Base-by-base conservation (phyloP, 2,329 filamentous ascomycete species). In the Thelonectria olida region DNA sequence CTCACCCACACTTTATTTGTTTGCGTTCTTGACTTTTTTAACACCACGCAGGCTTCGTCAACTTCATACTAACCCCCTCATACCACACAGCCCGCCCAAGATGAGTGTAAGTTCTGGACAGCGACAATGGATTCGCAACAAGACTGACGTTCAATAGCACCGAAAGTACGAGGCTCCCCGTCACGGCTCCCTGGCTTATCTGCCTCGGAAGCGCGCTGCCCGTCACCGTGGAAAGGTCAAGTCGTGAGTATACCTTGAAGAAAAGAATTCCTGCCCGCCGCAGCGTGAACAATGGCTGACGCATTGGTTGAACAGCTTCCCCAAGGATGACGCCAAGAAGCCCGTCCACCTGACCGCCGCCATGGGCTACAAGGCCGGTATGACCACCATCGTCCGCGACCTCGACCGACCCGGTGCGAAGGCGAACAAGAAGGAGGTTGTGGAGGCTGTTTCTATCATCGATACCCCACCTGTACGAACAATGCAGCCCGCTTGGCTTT, bases 251-350 rank as follows among this genome's bases (percentile, higher is more conserved):
- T 67, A 64, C 48, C 54, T 54, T 50, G 45, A 27, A 23, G 25
- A 50, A 22, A 31, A 56, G 23, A 31, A n/a, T 45, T 20, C 44
- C 54, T 25, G n/a, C 45, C 55, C 38, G 45, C n/a, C n/a, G n/a
- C n/a, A n/a, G n/a, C n/a, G n/a, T n/a, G n/a, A n/a, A 48, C 60
- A 61, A 59, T 67, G 61, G 71, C 73, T 75, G 67, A 74, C 58
- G 62, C 65, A 66, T 71, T 67, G 54, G 62, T 27, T 58, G 64
- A 63, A 75, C 79, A 96, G 93, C 84, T 99, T 99, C 90, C 96
- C 96, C 80, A 98, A 98, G 91, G 96, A 99, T 92, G 94, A 99
- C 88, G 87, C 93, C 79, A 98, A 98, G 92, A 97, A 98, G 91
- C 92, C 94, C 78, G 93, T 97, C 82, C 96, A 99, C 89, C 90